Evolutionary conservation across 495 filamentous ascomycete species (phyloP), one percentile per base, ranked within the genome.

Genomic region (Cercophora scortea): DNA sequence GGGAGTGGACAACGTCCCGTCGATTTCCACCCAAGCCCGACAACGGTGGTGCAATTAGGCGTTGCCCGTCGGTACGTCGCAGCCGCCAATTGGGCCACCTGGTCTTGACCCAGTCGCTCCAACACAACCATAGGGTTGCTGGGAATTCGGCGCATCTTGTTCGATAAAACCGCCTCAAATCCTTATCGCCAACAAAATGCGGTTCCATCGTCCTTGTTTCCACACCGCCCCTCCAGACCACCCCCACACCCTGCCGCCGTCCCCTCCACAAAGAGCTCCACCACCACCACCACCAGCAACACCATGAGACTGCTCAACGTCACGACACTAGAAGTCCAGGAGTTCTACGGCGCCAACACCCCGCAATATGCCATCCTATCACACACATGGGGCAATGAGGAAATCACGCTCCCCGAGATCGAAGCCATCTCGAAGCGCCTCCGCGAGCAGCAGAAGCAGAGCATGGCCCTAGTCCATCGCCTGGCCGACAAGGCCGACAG

Each of bases 311-410:
- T 75, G 8, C 51, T 75, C 48, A 67, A 74, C 41, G 60, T 64
- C 19, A 53, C 52, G 7, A 71, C 63, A 11, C 56, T 67, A 15
- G 57, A 60, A 46, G 49, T 75, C 16, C 57, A 68, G 16, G 59
- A 65, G 18, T 73, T 71, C 47, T 57, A 59, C 25, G 61, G 54
- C 8, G 50, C 49, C 41, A 35, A 60, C 11, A 56, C 62, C n/a
- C 71, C 71, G 1, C 11, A 18, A 13, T 76, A 75, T 47, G 71
- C 71, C 36, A 74, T 72, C 38, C 54, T 76, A 16, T 76, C 74
- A 4, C 74, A 77, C 54, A 67, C 60, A 7, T 76, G 71, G 73
- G 64, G 56, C 7, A 32, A 55, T 0, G 61, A 66, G 0, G 73
- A 77, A 53, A 53, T 76, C 10, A 59, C 64, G 6, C 25, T 60